Evolutionary conservation across 495 filamentous ascomycete genomes (phyloP).

Genomic region (Bathelium albidoporum): DNA sequence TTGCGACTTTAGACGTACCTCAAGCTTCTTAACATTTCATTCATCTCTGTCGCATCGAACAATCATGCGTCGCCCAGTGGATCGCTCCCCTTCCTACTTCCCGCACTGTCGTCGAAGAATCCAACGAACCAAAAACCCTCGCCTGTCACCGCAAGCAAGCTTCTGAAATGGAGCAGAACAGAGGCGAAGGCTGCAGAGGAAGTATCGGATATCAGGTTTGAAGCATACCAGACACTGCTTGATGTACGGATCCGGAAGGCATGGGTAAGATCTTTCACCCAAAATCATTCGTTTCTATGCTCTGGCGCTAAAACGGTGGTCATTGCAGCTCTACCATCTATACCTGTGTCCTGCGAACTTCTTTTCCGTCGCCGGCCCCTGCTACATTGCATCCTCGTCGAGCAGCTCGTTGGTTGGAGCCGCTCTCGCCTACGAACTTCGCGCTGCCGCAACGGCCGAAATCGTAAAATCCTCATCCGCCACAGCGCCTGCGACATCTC

Average conservation of each 20-base stretch:
- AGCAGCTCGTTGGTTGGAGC: slow-evolving; percentile 51
- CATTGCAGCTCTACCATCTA: slow-evolving; percentile 57
- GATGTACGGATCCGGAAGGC: slow-evolving; percentile 72
- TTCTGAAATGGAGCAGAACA: slow-evolving; percentile 52
- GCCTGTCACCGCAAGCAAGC: slow-evolving; percentile 53
- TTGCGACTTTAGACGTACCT: slow-evolving; percentile 59
- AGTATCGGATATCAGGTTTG: slow-evolving; percentile 49
- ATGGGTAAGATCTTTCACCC: slow-evolving; percentile 49
- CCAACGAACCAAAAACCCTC: slow-evolving; percentile 9
- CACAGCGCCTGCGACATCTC: slow-evolving; percentile 7
- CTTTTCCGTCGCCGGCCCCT: slow-evolving; percentile 46
- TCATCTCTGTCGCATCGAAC: slow-evolving; percentile 60
- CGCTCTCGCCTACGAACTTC: slow-evolving; percentile 53
- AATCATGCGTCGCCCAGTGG: slow-evolving; percentile 92
- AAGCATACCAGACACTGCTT: slow-evolving; percentile 74
- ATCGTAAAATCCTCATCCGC: slow-evolving; percentile 48
- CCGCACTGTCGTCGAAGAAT: slow-evolving; percentile 31
- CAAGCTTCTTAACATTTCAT: slow-evolving; percentile 61
- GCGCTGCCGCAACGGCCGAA: slow-evolving; percentile 59
- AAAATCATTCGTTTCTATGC: background rate
- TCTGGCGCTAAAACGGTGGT: slow-evolving; percentile 5
- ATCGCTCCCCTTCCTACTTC: slow-evolving; percentile 76
- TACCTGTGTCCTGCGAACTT: slow-evolving; percentile 65
- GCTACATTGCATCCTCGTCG: slow-evolving; percentile 60
- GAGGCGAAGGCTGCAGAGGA: slow-evolving; percentile 41